A percentile compares a stretch with the other conserved stretches of the same genome.
Evolutionary conservation across 805 yeast genomes (phyloP).

Genomic region (Lipomyces japonicus): DNA sequence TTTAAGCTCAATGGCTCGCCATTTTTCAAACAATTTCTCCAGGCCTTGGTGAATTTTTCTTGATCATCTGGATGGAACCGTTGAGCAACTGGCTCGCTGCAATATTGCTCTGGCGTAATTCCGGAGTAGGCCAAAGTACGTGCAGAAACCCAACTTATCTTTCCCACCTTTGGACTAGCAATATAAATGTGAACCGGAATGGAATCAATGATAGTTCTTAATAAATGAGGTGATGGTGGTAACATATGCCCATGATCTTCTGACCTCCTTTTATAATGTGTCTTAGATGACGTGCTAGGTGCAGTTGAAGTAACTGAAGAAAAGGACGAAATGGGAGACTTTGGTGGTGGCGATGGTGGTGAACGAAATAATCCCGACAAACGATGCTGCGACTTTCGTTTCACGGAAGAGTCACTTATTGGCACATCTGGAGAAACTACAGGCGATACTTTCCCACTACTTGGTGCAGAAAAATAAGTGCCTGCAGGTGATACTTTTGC

Average conservation of each 20-base stretch:
- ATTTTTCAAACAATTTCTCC: conserved; percentile 31
- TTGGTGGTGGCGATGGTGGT: conserved; percentile 18
- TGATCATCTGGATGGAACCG: conserved; percentile 36
- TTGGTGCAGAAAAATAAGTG: conserved; percentile 5
- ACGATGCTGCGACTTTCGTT: neutral
- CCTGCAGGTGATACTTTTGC: neutral
- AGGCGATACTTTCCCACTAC: conserved; percentile 6
- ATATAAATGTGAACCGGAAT: conserved; percentile 38
- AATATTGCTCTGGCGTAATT: conserved; percentile 31
- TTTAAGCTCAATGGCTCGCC: conserved; percentile 35
- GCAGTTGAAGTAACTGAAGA: conserved; percentile 13
- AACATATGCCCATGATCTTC: conserved; percentile 4
- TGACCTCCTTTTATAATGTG: neutral
- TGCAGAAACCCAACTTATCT: conserved; percentile 36
- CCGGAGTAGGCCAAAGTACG: conserved; percentile 36
- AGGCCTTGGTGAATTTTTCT: conserved; percentile 28
- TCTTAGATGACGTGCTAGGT: neutral
- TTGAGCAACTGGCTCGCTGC: conserved; percentile 24
- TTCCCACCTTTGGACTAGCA: conserved; percentile 35
- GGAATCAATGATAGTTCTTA: conserved; percentile 36
- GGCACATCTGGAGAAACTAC: conserved; percentile 5
- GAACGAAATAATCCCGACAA: conserved; percentile 1
- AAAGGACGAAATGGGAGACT: conserved; percentile 24
- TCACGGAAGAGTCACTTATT: neutral
- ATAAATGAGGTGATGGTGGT: conserved; percentile 21